Evolutionary conservation across 768 basidiomycete genomes (phyloP).

Genomic region (Pilatotrama ljubarskyi): DNA sequence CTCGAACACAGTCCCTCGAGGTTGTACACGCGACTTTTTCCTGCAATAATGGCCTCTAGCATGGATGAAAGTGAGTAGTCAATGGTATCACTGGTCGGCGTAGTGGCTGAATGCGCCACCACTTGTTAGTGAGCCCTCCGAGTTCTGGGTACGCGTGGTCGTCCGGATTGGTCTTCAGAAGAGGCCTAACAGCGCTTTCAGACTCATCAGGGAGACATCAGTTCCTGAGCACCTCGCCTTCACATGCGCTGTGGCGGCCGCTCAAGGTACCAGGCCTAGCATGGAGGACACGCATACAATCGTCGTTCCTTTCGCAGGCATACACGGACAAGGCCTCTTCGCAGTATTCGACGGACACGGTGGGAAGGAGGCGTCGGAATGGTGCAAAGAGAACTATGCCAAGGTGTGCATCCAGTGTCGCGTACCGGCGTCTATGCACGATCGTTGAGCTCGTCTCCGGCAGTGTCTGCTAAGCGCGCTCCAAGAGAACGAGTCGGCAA

Average conservation of each 20-base stretch:
- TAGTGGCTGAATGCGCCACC: neutral
- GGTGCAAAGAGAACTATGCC: conserved; percentile 97
- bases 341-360: conserved; percentile 99
- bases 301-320: conserved; percentile 87
- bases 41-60: no score
- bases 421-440: neutral
- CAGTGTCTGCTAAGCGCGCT: conserved; percentile 71
- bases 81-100: neutral
- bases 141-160: conserved; percentile 2
- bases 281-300: conserved; percentile 99
- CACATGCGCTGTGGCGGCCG: conserved; percentile 65
- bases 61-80: neutral
- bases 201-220: conserved; percentile 2
- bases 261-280: conserved; percentile 84
- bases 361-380: conserved; percentile 97
- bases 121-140: neutral
- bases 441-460: neutral
- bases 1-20: no score
- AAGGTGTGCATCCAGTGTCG: conserved; percentile 48
- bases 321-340: conserved; percentile 96
- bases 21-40: no score
- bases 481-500: conserved; percentile 49
- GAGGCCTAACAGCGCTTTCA: neutral
- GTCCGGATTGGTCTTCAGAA: no score
- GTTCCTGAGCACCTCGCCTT: conserved; percentile 30